Percentiles rank a stretch among this genome's conserved stretches.
Evolutionary conservation across 2,329 filamentous ascomycete species (phyloP).

Genomic region (Colletotrichum lindemuthianum): DNA sequence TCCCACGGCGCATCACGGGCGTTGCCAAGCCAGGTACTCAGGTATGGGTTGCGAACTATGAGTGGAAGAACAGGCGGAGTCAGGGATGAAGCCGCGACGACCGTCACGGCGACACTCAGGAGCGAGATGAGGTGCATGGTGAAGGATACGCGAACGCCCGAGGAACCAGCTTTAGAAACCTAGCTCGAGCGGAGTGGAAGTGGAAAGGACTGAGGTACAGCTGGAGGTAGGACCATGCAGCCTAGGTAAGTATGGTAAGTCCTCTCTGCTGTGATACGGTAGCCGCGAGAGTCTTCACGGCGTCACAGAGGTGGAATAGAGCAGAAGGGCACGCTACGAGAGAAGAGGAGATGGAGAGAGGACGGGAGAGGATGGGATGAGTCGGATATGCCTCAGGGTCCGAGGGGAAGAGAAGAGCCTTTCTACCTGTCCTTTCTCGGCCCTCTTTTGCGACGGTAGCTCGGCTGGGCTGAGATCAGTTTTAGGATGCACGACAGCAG

Average conservation of each 20-base stretch:
- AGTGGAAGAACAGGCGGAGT: slow-evolving; percentile 67
- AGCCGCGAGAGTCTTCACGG: neutral
- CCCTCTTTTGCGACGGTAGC: slow-evolving; percentile 1
- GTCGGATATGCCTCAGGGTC: neutral
- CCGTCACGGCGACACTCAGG: slow-evolving; percentile 46
- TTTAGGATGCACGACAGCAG: too few relatives aligned
- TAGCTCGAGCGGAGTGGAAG: too few relatives aligned
- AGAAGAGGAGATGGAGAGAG: neutral
- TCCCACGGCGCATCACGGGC: slow-evolving; percentile 81
- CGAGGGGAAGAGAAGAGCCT: neutral
- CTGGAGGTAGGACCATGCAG: neutral
- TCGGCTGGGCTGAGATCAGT: too few relatives aligned
- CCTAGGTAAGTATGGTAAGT: neutral
- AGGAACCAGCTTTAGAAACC: slow-evolving; percentile 8
- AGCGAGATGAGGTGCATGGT: slow-evolving; percentile 43
- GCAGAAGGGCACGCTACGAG: neutral
- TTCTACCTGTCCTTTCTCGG: neutral
- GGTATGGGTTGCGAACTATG: slow-evolving; percentile 68
- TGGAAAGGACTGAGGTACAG: too few relatives aligned
- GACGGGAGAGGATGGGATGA: neutral
- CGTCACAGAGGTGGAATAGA: neutral
- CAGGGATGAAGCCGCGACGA: slow-evolving; percentile 59
- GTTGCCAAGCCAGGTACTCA: slow-evolving; percentile 70
- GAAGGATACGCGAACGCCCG: slow-evolving; percentile 2
- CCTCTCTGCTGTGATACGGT: neutral